Evolutionary conservation across 768 basidiomycete genomes (phyloP).

Genomic region (Russula compacta): DNA sequence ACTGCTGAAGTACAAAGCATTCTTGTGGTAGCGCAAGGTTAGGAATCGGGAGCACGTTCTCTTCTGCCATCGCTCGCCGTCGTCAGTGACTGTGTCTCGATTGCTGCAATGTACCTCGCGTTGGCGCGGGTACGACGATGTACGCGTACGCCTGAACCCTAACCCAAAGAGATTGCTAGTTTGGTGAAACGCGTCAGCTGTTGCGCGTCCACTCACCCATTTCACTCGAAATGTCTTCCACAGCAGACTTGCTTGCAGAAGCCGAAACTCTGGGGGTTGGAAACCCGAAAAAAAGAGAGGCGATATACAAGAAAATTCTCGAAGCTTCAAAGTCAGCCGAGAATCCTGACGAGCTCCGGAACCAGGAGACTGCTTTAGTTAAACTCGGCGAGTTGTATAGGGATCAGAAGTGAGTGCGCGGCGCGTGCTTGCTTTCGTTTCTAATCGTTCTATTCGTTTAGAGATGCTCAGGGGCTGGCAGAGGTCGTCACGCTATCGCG

Average conservation of each 20-base stretch:
- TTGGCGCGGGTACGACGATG: background rate
- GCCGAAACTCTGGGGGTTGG: constrained; percentile 40
- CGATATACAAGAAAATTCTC: constrained; percentile 67
- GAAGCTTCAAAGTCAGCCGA: constrained; percentile 32
- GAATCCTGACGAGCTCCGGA: constrained; percentile 50
- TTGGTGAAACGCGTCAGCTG: constrained; percentile 14
- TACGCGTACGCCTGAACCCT: constrained; percentile 20
- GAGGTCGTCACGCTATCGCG: constrained; percentile 78
- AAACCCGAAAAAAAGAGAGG: constrained; percentile 56
- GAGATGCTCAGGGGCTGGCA: constrained; percentile 78
- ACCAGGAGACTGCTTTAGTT: constrained; percentile 79
- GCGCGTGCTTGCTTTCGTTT: background rate
- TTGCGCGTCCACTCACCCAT: background rate
- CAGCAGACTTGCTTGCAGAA: constrained; percentile 42
- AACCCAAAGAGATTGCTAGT: background rate
- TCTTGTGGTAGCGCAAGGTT: constrained; percentile 77
- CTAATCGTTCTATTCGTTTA: constrained; percentile 25
- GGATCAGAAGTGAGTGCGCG: constrained; percentile 60
- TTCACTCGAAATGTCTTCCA: constrained; percentile 22
- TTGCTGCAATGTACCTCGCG: background rate
- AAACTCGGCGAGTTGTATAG: constrained; percentile 83
- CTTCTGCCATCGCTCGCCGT: constrained; percentile 61
- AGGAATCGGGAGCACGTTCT: constrained; percentile 75
- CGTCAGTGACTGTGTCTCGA: background rate
- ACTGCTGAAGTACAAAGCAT: constrained; percentile 62